phyloP scores from a whole-genome alignment of 257 asterid species.

The Penstemon newberryi region DNA sequence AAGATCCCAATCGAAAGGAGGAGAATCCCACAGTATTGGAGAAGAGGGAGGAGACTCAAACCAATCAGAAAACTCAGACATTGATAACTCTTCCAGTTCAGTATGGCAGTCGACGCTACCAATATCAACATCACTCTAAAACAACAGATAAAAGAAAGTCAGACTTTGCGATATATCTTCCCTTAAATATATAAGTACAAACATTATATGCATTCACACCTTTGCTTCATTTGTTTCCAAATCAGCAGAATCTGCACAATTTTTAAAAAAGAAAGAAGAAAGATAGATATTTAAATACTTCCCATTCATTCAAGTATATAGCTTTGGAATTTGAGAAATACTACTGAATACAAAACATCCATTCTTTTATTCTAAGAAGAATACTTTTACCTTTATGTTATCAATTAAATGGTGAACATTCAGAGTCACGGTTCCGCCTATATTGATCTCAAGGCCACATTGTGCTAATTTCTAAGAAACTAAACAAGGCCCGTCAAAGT shows the following conservation, averaged over 20 bases:
- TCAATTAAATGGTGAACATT: neutral
- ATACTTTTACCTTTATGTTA: neutral
- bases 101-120: constrained; percentile 14
- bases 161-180: constrained; percentile 17
- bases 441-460: neutral
- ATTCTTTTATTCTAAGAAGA: neutral
- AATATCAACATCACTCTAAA: constrained; percentile 33
- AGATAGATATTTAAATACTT: neutral
- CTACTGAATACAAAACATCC: neutral
- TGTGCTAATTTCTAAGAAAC: constrained; percentile 1
- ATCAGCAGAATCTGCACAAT: constrained; percentile 33
- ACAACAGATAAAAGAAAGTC: constrained; percentile 11
- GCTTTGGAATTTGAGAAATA: neutral
- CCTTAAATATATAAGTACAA: neutral
- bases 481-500: neutral
- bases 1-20: constrained; percentile 37
- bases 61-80: constrained; percentile 42
- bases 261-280: neutral
- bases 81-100: constrained; percentile 42
- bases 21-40: constrained; percentile 41
- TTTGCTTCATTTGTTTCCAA: constrained; percentile 20
- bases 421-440: neutral
- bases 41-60: neutral
- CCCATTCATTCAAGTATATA: neutral
- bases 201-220: constrained; percentile 30